A percentile compares a stretch with the other conserved stretches of the same genome.
These are phyloP conservation scores for Ustilago cynodontis DNA, from an alignment of 1,284 basidiomycete genomes.

Conservation along the genomic window DNA sequence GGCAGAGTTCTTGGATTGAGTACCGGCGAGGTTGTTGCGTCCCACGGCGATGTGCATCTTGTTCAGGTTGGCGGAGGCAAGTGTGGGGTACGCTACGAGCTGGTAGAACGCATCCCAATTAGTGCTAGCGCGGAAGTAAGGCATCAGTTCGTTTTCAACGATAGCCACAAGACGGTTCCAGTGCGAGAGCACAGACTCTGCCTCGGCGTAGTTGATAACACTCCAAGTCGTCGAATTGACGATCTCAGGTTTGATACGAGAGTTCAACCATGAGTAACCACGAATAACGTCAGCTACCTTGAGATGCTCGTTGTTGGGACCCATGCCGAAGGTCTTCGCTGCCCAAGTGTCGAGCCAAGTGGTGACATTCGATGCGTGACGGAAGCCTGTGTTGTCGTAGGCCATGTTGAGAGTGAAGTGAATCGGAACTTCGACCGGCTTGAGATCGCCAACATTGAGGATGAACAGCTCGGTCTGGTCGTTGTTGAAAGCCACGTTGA, in stretches of 20 bases:
- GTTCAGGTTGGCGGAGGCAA: slow-evolving; percentile 31
- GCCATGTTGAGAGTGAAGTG: slow-evolving; percentile 79
- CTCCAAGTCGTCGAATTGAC: slow-evolving; percentile 77
- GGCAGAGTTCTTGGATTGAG: slow-evolving; percentile 36
- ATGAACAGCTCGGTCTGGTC: slow-evolving; percentile 69
- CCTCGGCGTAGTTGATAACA: slow-evolving; percentile 78
- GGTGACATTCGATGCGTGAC: slow-evolving; percentile 66
- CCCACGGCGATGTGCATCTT: slow-evolving; percentile 32
- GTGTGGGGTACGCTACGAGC: slow-evolving; percentile 31
- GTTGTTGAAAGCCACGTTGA: slow-evolving; percentile 40
- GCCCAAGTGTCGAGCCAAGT: slow-evolving; percentile 77
- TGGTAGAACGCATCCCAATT: slow-evolving; percentile 43
- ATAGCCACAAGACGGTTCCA: slow-evolving; percentile 17
- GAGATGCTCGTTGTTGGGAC: slow-evolving; percentile 69
- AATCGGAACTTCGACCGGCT: slow-evolving; percentile 77
- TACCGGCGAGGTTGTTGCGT: slow-evolving; percentile 30
- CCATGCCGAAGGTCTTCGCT: slow-evolving; percentile 76
- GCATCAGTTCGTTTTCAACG: slow-evolving; percentile 18
- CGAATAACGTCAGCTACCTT: slow-evolving; percentile 74
- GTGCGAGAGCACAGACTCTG: slow-evolving; percentile 59
- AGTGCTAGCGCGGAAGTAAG: slow-evolving; percentile 7
- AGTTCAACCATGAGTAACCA: slow-evolving; percentile 77
- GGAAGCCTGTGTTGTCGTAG: slow-evolving; percentile 73
- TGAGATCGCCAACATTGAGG: slow-evolving; percentile 76
- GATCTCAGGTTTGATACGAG: slow-evolving; percentile 78